These are phyloP conservation scores for Vanderwaltozyma tropicalis DNA, from an alignment of 805 yeast genomes.

Conservation along the genomic window DNA sequence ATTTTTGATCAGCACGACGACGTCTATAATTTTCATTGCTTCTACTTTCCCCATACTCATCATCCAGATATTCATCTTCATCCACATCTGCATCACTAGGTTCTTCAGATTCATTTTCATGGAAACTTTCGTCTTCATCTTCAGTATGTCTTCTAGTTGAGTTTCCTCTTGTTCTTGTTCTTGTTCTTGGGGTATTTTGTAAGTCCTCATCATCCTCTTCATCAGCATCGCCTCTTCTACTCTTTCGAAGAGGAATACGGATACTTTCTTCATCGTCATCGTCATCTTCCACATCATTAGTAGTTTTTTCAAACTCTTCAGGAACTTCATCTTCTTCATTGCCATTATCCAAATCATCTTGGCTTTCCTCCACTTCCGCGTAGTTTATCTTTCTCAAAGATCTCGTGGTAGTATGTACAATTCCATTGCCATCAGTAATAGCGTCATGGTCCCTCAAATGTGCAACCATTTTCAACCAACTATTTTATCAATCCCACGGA, in stretches of 20 bases:
- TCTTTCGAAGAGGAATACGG: slow-evolving; percentile 1
- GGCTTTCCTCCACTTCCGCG: slow-evolving; percentile 28
- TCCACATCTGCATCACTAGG: slow-evolving; percentile 34
- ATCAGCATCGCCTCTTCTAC: slow-evolving; percentile 7
- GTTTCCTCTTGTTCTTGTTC: slow-evolving; percentile 5
- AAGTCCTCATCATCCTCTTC: slow-evolving; percentile 13
- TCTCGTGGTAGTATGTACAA: slow-evolving; percentile 24
- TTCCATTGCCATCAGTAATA: slow-evolving; percentile 23
- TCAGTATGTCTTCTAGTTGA: slow-evolving; percentile 7
- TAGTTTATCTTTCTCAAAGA: slow-evolving; percentile 29
- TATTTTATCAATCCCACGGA: not conserved
- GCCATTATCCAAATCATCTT: slow-evolving; percentile 22
- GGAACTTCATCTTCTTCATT: slow-evolving; percentile 6
- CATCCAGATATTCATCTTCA: slow-evolving; percentile 19
- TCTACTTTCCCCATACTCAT: slow-evolving; percentile 14
- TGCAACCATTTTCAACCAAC: not conserved
- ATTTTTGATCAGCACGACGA: slow-evolving; percentile 15
- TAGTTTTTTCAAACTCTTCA: no score
- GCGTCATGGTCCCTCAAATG: slow-evolving; percentile 7
- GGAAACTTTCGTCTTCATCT: slow-evolving; percentile 28
- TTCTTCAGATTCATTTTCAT: slow-evolving; percentile 26
- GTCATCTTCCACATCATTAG: slow-evolving; percentile 3
- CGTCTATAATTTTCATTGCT: slow-evolving; percentile 7
- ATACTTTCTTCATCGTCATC: slow-evolving; percentile 5
- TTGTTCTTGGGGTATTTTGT: slow-evolving; percentile 4